Evolutionary conservation across 306 rosid genomes (phyloP).

Genomic region (Spatholobus suberectus): DNA sequence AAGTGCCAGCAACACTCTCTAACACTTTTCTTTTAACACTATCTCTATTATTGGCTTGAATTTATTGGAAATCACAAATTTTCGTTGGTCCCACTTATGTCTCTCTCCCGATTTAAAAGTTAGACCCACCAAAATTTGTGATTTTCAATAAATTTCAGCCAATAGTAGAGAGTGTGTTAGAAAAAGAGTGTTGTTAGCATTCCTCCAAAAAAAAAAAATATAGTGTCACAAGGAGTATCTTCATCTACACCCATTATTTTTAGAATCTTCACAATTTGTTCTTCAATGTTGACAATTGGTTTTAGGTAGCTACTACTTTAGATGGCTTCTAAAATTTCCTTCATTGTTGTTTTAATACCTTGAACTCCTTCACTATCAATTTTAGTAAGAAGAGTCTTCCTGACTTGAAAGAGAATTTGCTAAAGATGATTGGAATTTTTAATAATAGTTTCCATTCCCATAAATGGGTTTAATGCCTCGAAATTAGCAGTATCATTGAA

Average conservation of each 20-base stretch:
- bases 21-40: too few relatives aligned
- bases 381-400: not conserved
- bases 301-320: not conserved
- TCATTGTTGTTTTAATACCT: not conserved
- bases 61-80: too few relatives aligned
- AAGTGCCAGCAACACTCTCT: too few relatives aligned
- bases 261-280: slow-evolving; percentile 1
- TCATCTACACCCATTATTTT: not conserved
- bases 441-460: not conserved
- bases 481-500: not conserved
- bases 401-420: not conserved
- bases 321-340: not conserved
- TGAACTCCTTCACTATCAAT: not conserved
- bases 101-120: too few relatives aligned
- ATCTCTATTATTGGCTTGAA: too few relatives aligned
- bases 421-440: not conserved
- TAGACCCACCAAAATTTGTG: too few relatives aligned
- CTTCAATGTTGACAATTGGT: not conserved
- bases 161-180: too few relatives aligned
- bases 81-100: too few relatives aligned
- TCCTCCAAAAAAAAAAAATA: too few relatives aligned
- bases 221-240: not conserved
- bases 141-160: too few relatives aligned
- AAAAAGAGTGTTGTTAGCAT: too few relatives aligned
- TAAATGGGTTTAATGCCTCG: not conserved